A percentile compares a stretch with the other conserved stretches of the same genome.
phyloP scores from a whole-genome alignment of 768 basidiomycete genomes.

The Vararia minispora region DNA sequence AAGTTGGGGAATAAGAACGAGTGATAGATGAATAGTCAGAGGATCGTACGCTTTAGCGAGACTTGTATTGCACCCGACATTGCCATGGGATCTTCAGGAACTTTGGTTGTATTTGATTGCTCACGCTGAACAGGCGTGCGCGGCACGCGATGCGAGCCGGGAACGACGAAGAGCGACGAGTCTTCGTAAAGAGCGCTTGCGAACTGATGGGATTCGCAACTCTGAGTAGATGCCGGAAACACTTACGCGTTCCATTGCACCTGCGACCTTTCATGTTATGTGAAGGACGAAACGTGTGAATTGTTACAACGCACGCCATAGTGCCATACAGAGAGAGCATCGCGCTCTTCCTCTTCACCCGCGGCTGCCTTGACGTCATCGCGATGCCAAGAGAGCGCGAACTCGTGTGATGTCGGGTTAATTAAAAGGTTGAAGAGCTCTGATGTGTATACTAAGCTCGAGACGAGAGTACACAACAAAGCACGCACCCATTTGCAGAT shows the following conservation, averaged over 20 bases:
- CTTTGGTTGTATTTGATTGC: slow-evolving; percentile 36
- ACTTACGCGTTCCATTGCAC: slow-evolving; percentile 77
- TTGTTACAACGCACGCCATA: slow-evolving; percentile 41
- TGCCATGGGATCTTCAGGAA: slow-evolving; percentile 45
- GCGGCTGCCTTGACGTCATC: slow-evolving; percentile 60
- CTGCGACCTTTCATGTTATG: slow-evolving; percentile 21
- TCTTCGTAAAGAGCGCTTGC: slow-evolving; percentile 57
- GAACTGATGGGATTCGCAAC: not conserved
- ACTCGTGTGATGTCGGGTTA: slow-evolving; percentile 51
- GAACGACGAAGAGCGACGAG: slow-evolving; percentile 60
- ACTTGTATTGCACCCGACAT: slow-evolving; percentile 63
- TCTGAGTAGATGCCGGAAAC: not conserved
- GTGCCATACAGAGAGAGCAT: slow-evolving; percentile 47
- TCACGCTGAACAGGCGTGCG: slow-evolving; percentile 47
- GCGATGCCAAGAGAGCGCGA: slow-evolving; percentile 72
- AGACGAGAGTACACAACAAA: not conserved
- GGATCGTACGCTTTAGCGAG: slow-evolving; percentile 37
- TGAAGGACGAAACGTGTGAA: not conserved
- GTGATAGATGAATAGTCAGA: not conserved
- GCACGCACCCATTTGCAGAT: slow-evolving; percentile 62
- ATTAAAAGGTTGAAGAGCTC: slow-evolving; percentile 72
- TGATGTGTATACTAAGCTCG: slow-evolving; percentile 15
- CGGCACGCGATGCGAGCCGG: slow-evolving; percentile 48
- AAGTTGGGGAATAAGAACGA: not conserved
- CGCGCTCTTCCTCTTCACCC: slow-evolving; percentile 44